Base-by-base conservation (phyloP, 129 eudicot species). In the Artemisia annua region DNA sequence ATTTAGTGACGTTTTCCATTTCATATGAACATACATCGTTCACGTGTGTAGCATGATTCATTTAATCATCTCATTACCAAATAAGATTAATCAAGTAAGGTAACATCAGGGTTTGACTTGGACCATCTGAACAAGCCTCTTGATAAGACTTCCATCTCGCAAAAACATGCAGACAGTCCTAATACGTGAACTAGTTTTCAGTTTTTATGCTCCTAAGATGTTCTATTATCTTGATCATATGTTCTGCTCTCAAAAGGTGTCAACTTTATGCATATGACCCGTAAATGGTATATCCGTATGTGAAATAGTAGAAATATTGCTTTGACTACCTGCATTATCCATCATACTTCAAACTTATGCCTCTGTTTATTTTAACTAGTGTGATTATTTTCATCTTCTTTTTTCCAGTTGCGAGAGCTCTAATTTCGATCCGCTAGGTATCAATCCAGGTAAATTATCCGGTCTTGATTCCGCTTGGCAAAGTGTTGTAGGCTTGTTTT, bases 351-450 rank as follows among this genome's bases (percentile, higher is more conserved):
- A 24, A 22, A 71, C 71, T 3, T 19, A 62, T 53, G 49, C 56
- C 57, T 61, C 7, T 10, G 66, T 63, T 48, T 67, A 58, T 48
- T 20, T 53, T 69, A 69, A 49, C 48, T 0, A 71, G 46, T 7
- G 46, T 39, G 46, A 44, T 67, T 69, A 59, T 26, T 70, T 69
- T 22, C 26, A 75, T 13, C 26, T 78, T 11, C n/a, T 69, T 19
- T 73, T 51, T 66, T 64, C 5, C 89, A 83, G 96, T 75, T 58
- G 70, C 24, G 87, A 85, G 72, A 79, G 89, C 80, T 74, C 91
- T 63, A 80, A 50, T 60, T 92, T 92, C 79, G 96, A 92, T 80
- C 97, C 97, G 32, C 79, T 92, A 73, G 96, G 97, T 71, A 85
- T 92, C 69, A 77, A 80, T 75, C 69, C 88, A 55, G 88, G 82